phyloP scores from a whole-genome alignment of 768 basidiomycete genomes.

The Coprinopsis strossmayeri region DNA sequence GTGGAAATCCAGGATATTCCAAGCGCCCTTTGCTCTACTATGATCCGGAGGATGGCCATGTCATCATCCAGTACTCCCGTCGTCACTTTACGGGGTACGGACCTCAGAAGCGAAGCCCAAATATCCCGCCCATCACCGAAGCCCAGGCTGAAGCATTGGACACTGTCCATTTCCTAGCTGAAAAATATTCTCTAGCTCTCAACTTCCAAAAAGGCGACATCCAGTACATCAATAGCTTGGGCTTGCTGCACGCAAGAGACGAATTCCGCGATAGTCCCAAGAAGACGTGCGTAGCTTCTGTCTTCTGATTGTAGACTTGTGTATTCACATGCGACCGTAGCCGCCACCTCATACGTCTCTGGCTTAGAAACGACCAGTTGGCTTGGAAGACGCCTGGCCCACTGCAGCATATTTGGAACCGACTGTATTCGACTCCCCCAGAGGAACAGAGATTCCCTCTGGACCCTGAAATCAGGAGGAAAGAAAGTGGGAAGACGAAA shows the following conservation, averaged over 20 bases:
- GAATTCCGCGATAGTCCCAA: constrained; percentile 35
- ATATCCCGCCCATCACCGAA: constrained; percentile 41
- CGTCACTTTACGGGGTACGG: constrained; percentile 39
- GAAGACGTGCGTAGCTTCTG: constrained; percentile 29
- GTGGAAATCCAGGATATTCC: constrained; percentile 28
- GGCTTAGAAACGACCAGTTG: constrained; percentile 40
- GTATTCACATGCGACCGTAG: constrained; percentile 15
- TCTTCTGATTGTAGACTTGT: neutral
- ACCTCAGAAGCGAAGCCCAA: constrained; percentile 24
- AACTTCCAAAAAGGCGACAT: constrained; percentile 46
- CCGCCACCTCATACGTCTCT: constrained; percentile 38
- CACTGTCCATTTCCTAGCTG: constrained; percentile 36
- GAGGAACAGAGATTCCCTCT: constrained; percentile 39
- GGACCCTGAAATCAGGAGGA: constrained; percentile 37
- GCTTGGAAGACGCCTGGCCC: constrained; percentile 38
- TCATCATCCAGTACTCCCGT: constrained; percentile 41
- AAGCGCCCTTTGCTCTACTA: constrained; percentile 31
- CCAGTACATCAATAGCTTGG: constrained; percentile 42
- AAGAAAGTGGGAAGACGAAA: constrained; percentile 26
- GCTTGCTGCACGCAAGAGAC: constrained; percentile 38
- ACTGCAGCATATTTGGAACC: constrained; percentile 30
- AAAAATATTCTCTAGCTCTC: constrained; percentile 34
- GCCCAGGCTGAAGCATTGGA: constrained; percentile 45
- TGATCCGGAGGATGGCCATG: constrained; percentile 27
- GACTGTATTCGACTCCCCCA: constrained; percentile 30